These are phyloP conservation scores for Penicillium psychrofluorescens DNA, from an alignment of 495 filamentous ascomycete genomes.

Conservation along the genomic window DNA sequence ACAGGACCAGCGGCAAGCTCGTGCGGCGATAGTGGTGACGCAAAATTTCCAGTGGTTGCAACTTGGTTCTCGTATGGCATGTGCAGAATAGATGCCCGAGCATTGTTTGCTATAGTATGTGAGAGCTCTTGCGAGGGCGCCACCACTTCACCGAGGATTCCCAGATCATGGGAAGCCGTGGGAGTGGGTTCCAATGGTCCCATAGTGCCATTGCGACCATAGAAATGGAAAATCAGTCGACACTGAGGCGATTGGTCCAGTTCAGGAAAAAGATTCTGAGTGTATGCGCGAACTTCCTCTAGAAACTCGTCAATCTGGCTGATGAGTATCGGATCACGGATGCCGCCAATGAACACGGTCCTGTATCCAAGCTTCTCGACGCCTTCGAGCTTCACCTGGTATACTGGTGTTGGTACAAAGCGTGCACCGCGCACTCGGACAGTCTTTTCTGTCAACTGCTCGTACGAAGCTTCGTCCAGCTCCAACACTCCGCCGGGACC, in stretches of 20 bases:
- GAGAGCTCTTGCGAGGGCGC: conserved; percentile 34
- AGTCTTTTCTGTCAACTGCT: conserved; percentile 31
- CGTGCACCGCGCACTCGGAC: conserved; percentile 29
- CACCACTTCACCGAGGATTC: conserved; percentile 34
- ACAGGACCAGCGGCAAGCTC: conserved; percentile 30
- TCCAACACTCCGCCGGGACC: conserved; percentile 41
- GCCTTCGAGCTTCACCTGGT: conserved; percentile 42
- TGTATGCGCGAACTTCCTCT: conserved; percentile 16
- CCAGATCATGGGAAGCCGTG: conserved; percentile 17
- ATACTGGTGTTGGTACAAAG: conserved; percentile 24
- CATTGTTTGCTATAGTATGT: conserved; percentile 25
- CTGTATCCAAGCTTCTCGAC: conserved; percentile 31
- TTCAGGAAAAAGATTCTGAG: conserved; percentile 13
- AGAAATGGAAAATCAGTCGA: conserved; percentile 33
- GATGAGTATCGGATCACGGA: conserved; percentile 42
- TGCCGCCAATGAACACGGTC: conserved; percentile 36
- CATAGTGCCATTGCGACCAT: conserved; percentile 25
- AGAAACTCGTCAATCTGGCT: conserved; percentile 28
- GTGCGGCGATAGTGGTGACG: conserved; percentile 25
- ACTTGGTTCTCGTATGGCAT: conserved; percentile 36
- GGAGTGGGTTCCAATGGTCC: conserved; percentile 7
- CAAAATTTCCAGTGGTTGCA: conserved; percentile 40
- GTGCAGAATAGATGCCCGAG: conserved; percentile 31
- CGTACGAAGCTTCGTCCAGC: conserved; percentile 26
- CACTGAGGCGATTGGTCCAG: conserved; percentile 7